phyloP scores from a whole-genome alignment of 345 rosid species.

The Zanthoxylum bungeanum region DNA sequence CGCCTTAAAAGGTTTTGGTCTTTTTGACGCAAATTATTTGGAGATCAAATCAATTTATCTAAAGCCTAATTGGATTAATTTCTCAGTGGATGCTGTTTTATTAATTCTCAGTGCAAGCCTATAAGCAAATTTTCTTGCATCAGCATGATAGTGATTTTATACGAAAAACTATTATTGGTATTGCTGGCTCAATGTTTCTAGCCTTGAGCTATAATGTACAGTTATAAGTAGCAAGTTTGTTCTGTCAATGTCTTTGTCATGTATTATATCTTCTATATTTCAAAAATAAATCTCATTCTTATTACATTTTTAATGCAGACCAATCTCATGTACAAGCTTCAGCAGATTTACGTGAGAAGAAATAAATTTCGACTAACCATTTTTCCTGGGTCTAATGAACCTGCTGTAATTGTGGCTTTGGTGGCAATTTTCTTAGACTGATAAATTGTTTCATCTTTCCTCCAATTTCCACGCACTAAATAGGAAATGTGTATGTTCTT shows the following conservation, averaged over 20 bases:
- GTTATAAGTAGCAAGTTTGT: not conserved
- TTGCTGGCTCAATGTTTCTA: not conserved
- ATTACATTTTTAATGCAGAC: conserved; percentile 51
- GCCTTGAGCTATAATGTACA: not conserved
- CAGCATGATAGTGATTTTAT: not conserved
- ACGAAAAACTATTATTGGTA: not conserved
- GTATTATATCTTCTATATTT: not conserved
- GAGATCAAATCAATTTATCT: not conserved
- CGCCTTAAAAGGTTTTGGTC: not conserved
- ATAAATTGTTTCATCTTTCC: not conserved
- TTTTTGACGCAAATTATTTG: not conserved
- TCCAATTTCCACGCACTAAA: not conserved
- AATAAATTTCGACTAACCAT: conserved; percentile 68
- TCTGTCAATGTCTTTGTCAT: too few species aligned
- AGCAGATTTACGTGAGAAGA: conserved; percentile 57
- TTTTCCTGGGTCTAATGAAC: conserved; percentile 56
- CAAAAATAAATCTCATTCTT: not conserved
- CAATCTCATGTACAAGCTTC: conserved; percentile 88
- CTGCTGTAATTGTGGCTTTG: conserved; percentile 53
- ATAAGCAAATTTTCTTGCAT: not conserved
- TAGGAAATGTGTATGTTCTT: not conserved
- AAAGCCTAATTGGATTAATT: not conserved
- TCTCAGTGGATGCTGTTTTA: not conserved
- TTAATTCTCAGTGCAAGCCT: not conserved
- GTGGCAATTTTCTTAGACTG: conserved; percentile 61